Evolutionary conservation across 1,284 basidiomycete species (phyloP).

Genomic region (Kwoniella shivajii): DNA sequence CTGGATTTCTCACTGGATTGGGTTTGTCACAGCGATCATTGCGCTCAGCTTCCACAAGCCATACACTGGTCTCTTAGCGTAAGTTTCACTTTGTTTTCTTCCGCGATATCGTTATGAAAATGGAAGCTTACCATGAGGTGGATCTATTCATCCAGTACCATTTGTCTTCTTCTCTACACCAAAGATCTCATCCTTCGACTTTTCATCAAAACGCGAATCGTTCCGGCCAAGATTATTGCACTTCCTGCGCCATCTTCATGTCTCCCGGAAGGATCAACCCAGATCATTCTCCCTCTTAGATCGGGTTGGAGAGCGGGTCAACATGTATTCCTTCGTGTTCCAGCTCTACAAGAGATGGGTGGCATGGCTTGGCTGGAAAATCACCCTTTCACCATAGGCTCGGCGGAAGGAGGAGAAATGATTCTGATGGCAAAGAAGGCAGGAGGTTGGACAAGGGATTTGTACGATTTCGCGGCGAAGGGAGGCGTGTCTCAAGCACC

Average conservation of each 20-base stretch:
- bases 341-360: conserved; percentile 28
- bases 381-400: conserved; percentile 56
- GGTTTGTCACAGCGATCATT: conserved; percentile 76
- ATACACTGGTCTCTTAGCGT: conserved; percentile 64
- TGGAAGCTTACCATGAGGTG: not conserved
- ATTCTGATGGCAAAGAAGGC: conserved; percentile 47
- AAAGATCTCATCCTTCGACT: conserved; percentile 35
- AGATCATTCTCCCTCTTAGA: conserved; percentile 43
- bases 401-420: conserved; percentile 45
- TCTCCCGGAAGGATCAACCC: conserved; percentile 19
- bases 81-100: conserved; percentile 3
- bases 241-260: conserved; percentile 40
- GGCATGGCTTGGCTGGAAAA: conserved; percentile 56
- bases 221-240: conserved; percentile 40
- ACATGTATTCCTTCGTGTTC: conserved; percentile 52
- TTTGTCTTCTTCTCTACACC: conserved; percentile 56
- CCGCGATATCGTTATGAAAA: not conserved
- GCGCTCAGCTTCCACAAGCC: conserved; percentile 82
- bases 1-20: conserved; percentile 60
- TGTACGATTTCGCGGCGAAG: conserved; percentile 33
- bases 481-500: not conserved
- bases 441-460: conserved; percentile 47
- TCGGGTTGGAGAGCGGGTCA: conserved; percentile 56
- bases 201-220: conserved; percentile 44
- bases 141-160: conserved; percentile 56